A percentile compares a stretch with the other conserved stretches of the same genome.
Conservation (phyloP, 345 rosid genomes). For the Eucalyptus marginata region DNA sequence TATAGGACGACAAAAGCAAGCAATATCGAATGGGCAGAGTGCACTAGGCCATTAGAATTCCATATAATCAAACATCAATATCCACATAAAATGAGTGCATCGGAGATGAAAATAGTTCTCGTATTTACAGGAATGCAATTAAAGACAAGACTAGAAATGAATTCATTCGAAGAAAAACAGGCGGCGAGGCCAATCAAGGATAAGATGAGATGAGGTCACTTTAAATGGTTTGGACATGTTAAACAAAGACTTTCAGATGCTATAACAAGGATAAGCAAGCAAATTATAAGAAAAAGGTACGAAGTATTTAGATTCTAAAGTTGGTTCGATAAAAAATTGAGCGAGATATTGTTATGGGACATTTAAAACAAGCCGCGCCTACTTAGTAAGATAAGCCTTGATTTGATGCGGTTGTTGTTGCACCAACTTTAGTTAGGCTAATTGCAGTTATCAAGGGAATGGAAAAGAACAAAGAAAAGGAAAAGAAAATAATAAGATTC, state of each 20-base stretch:
- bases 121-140: accelerated
- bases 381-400: not conserved
- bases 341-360: not conserved
- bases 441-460: not conserved
- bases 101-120: accelerated
- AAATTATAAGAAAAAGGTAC: not conserved
- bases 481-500: not conserved
- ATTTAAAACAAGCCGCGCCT: not conserved
- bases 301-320: accelerated
- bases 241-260: not conserved
- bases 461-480: not conserved
- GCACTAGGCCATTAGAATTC: too few relatives aligned
- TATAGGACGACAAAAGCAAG: not conserved
- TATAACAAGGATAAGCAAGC: too few relatives aligned
- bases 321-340: not conserved
- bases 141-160: not conserved
- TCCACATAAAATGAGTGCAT: too few relatives aligned
- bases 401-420: not conserved
- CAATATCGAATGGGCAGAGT: accelerated
- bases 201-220: not conserved
- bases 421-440: not conserved
- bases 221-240: not conserved
- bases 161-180: accelerated
- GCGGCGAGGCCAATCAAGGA: not conserved
- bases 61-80: too few relatives aligned